phyloP scores from a whole-genome alignment of 2,329 filamentous ascomycete genomes.

The Pseudogymnoascus sp. region DNA sequence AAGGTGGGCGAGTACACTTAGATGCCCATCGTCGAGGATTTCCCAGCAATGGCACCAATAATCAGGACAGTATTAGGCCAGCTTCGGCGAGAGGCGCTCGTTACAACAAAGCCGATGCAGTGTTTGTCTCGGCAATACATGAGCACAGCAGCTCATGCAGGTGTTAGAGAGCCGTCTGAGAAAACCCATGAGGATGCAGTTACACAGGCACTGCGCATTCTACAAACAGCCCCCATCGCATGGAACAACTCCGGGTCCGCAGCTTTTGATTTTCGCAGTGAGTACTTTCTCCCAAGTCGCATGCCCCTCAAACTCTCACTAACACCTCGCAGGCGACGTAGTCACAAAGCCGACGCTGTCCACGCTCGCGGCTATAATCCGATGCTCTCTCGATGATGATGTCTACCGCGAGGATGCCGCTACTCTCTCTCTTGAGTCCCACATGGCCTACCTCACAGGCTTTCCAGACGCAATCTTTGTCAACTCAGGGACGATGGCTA shows the following conservation, averaged over 20 bases:
- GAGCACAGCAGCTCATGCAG: neutral
- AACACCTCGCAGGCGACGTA: slow-evolving; percentile 47
- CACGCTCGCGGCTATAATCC: slow-evolving; percentile 74
- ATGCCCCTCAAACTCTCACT: neutral
- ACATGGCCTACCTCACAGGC: slow-evolving; percentile 63
- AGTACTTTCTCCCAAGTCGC: neutral
- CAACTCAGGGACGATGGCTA: slow-evolving; percentile 88
- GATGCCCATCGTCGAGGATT: neutral
- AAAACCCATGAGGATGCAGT: neutral
- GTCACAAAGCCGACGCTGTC: slow-evolving; percentile 69
- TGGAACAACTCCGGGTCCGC: slow-evolving; percentile 28
- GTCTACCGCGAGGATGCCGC: slow-evolving; percentile 74
- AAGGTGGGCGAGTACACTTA: neutral
- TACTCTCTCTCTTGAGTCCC: slow-evolving; percentile 66
- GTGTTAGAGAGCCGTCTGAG: neutral
- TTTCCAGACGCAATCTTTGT: slow-evolving; percentile 76
- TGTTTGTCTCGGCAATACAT: neutral
- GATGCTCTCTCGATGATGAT: slow-evolving; percentile 73
- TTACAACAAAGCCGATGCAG: neutral
- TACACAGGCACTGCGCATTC: neutral
- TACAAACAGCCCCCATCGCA: slow-evolving; percentile 15
- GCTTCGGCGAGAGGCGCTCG: neutral
- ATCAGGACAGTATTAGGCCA: neutral
- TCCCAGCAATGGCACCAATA: neutral
- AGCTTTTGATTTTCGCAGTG: slow-evolving; percentile 30